These are phyloP conservation scores for Coprinopsis marcescibilis DNA, from an alignment of 768 basidiomycete genomes.

Conservation along the genomic window DNA sequence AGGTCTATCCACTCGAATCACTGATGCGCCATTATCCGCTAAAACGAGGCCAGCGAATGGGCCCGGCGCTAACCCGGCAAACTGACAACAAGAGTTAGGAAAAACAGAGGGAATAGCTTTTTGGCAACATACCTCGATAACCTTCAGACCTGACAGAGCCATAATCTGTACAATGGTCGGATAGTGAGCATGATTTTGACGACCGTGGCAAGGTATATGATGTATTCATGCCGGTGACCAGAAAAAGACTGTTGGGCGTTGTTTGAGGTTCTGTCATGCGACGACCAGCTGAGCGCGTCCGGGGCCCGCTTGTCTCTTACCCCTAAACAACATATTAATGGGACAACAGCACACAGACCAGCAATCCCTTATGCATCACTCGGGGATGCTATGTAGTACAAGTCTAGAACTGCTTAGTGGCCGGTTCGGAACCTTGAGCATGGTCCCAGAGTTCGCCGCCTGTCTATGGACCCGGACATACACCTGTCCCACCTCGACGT, in stretches of 20 bases:
- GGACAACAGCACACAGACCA: too few relatives aligned
- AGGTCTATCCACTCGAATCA: slow-evolving; percentile 68
- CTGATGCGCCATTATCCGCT: slow-evolving; percentile 74
- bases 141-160: slow-evolving; percentile 45
- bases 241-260: neutral
- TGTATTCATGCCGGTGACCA: neutral
- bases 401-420: too few relatives aligned
- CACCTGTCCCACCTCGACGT: too few relatives aligned
- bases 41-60: slow-evolving; percentile 76
- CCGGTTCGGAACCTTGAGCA: too few relatives aligned
- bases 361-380: too few relatives aligned
- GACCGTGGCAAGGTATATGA: slow-evolving; percentile 15
- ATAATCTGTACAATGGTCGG: slow-evolving; percentile 22
- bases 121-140: slow-evolving; percentile 37
- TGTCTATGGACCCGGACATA: too few relatives aligned
- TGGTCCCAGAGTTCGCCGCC: too few relatives aligned
- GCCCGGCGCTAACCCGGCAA: slow-evolving; percentile 77
- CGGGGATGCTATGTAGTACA: too few relatives aligned
- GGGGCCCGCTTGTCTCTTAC: neutral
- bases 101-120: neutral
- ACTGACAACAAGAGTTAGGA: slow-evolving; percentile 32
- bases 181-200: slow-evolving; percentile 9
- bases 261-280: slow-evolving; percentile 5
- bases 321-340: too few relatives aligned
- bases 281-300: neutral